phyloP scores from a whole-genome alignment of 208 protist species.

The Leishmania arabica region DNA sequence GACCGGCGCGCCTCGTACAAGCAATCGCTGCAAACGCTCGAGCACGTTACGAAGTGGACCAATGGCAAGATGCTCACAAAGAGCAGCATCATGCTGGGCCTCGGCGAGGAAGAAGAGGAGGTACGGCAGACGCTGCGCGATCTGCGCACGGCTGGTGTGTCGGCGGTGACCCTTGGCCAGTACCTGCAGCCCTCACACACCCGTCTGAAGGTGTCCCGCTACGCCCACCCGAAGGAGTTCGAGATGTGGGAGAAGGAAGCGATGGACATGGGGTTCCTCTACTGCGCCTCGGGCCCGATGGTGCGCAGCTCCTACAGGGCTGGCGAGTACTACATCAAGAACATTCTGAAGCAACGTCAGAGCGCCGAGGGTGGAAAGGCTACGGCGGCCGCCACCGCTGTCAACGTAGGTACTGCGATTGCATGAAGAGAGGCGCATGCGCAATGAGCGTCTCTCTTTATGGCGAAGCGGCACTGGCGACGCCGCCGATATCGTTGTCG shows the following conservation, averaged over 20 bases:
- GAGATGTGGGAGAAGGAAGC: slow-evolving; percentile 95
- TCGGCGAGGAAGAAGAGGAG: slow-evolving; percentile 96
- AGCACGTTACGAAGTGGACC: slow-evolving; percentile 88
- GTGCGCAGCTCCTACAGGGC: slow-evolving; percentile 96
- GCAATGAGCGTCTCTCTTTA: background rate
- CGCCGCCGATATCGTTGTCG: background rate
- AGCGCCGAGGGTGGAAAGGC: background rate
- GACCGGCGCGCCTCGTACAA: slow-evolving; percentile 95
- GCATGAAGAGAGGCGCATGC: background rate
- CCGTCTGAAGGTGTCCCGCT: slow-evolving; percentile 97
- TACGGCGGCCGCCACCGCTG: slow-evolving; percentile 3
- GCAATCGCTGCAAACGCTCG: slow-evolving; percentile 95
- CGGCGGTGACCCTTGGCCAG: slow-evolving; percentile 96
- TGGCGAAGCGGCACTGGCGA: background rate
- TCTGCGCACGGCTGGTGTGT: slow-evolving; percentile 91
- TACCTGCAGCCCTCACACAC: slow-evolving; percentile 96
- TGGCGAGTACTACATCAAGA: slow-evolving; percentile 96
- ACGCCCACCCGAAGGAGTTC: slow-evolving; percentile 97
- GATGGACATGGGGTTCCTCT: slow-evolving; percentile 95
- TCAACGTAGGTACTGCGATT: slow-evolving; percentile 9
- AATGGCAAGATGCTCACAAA: slow-evolving; percentile 95
- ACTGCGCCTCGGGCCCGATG: slow-evolving; percentile 97
- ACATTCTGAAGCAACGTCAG: slow-evolving; percentile 84
- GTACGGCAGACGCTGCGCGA: slow-evolving; percentile 95
- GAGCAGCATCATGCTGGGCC: slow-evolving; percentile 98